These are phyloP conservation scores for Passalora sequoiae DNA, from an alignment of 2,329 filamentous ascomycete genomes.

Conservation along the genomic window DNA sequence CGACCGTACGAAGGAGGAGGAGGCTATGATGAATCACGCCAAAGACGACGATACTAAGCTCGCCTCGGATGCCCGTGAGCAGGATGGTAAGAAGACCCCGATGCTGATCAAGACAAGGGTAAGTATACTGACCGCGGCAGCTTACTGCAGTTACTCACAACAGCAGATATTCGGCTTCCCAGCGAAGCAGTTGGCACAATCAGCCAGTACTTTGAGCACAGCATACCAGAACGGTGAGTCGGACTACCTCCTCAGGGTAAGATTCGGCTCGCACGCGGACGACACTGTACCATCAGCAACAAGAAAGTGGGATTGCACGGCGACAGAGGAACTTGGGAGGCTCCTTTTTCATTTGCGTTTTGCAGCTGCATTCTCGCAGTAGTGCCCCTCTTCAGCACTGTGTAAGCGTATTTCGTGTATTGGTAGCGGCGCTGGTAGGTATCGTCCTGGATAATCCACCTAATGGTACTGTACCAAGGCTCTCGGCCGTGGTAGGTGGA, in stretches of 20 bases:
- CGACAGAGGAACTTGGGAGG: slow-evolving; percentile 16
- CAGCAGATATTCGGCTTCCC: slow-evolving; percentile 6
- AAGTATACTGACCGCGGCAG: slow-evolving; percentile 25
- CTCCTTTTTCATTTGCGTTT: slow-evolving; percentile 21
- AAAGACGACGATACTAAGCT: slow-evolving; percentile 54
- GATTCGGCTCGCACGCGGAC: slow-evolving; percentile 31
- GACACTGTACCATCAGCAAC: slow-evolving; percentile 12
- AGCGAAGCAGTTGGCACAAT: neutral
- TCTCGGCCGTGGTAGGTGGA: no score
- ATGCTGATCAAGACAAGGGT: slow-evolving; percentile 14
- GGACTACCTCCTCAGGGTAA: slow-evolving; percentile 37
- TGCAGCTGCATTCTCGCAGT: slow-evolving; percentile 1
- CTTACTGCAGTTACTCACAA: slow-evolving; percentile 13
- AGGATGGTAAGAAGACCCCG: slow-evolving; percentile 20
- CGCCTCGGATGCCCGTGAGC: slow-evolving; percentile 4
- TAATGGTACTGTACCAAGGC: no score
- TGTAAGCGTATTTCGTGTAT: neutral
- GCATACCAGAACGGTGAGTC: slow-evolving; percentile 29
- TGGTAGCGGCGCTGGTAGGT: slow-evolving; percentile 1
- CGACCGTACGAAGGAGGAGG: slow-evolving; percentile 64
- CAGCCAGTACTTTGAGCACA: slow-evolving; percentile 10
- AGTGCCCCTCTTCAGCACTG: neutral
- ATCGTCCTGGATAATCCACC: neutral
- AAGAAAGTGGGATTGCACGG: slow-evolving; percentile 8
- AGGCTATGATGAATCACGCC: slow-evolving; percentile 65